Evolutionary conservation across 345 rosid species (phyloP), one percentile per base, ranked within the genome.

Genomic region (Eutrema japonicum): DNA sequence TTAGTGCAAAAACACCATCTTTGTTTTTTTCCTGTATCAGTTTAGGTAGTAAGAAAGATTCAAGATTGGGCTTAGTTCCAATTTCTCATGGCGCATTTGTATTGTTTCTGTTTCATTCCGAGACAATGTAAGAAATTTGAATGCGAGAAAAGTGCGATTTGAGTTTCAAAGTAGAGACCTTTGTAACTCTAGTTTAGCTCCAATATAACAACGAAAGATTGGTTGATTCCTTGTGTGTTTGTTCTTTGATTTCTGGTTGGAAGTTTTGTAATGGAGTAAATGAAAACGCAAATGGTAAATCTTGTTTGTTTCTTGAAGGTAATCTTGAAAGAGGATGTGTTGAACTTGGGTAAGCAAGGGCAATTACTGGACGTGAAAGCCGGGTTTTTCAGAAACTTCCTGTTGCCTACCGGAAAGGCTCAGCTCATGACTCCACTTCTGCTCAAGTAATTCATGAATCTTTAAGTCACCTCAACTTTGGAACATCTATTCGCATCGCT

Each of bases 331-430:
- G 96, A 91, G 79, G 96, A 94, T 71, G 90, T 87, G 77, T 58
- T 68, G 2, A 46, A 81, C 41, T 81, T 89, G 85, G 98, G 96
- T 12, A 88, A 87, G 79, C 86, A 83, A 75, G 96, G 97, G 58
- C 84, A 91, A 66, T 80, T 94, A 33, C 54, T 89, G 40, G 89
- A 91, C 71, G 98, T 94, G 72, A 91, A 80, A 76, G 90, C 93
- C n/a, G 98, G 98, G 3, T 94, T 48, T 76, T 89, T 83, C 79
- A 87, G 97, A 83, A 95, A 92, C 83, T 95, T 46, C 80, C 92
- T 95, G 42, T 78, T 79, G 59, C 96, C 99, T 1, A 80, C 77
- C 70, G 97, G 96, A 68, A 91, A 84, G 75, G 99, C 96, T 13
- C 93, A 86, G 85, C 82, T 89, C 82, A 84, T 90, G 71, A 95